Conservation (phyloP, 192 early-diverging fungal genomes). For the Coemansia sp. region DNA sequence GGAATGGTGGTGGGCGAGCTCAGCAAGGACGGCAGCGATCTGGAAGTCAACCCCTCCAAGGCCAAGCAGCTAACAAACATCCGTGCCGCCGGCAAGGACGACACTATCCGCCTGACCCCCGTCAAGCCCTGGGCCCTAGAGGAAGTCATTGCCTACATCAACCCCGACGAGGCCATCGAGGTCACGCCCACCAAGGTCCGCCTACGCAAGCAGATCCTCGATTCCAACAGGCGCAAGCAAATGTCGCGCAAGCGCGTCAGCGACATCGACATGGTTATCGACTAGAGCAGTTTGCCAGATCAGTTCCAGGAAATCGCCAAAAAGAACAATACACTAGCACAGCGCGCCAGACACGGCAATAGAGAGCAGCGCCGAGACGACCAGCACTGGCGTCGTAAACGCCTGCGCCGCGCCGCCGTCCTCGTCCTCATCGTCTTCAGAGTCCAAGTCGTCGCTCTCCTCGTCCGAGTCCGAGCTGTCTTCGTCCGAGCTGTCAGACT, state of each 20-base stretch:
- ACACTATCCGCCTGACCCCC: conserved; percentile 64
- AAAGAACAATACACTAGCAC: background rate
- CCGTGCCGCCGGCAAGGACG: conserved; percentile 72
- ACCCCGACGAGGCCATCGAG: conserved; percentile 80
- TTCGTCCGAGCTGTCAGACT: background rate
- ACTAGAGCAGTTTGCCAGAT: conserved; percentile 1
- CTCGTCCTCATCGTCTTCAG: background rate
- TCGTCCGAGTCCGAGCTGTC: conserved; percentile 1
- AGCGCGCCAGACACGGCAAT: background rate
- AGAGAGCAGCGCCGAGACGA: background rate
- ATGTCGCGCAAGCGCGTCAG: conserved; percentile 41
- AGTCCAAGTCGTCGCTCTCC: conserved; percentile 1
- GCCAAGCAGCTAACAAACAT: conserved; percentile 79
- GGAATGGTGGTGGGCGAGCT: conserved; percentile 88
- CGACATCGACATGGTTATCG: conserved; percentile 34
- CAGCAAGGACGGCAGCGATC: conserved; percentile 60
- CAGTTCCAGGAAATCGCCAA: background rate
- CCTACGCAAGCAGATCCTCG: conserved; percentile 69
- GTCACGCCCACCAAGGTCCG: conserved; percentile 69
- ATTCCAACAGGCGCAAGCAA: conserved; percentile 60
- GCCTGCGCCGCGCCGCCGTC: background rate
- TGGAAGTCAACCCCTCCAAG: conserved; percentile 81
- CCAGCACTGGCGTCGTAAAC: background rate
- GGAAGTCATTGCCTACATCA: conserved; percentile 70
- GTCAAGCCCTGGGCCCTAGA: conserved; percentile 63